Conservation (phyloP, 2,329 filamentous ascomycete species). For the Chaetomiaceae sp. region DNA sequence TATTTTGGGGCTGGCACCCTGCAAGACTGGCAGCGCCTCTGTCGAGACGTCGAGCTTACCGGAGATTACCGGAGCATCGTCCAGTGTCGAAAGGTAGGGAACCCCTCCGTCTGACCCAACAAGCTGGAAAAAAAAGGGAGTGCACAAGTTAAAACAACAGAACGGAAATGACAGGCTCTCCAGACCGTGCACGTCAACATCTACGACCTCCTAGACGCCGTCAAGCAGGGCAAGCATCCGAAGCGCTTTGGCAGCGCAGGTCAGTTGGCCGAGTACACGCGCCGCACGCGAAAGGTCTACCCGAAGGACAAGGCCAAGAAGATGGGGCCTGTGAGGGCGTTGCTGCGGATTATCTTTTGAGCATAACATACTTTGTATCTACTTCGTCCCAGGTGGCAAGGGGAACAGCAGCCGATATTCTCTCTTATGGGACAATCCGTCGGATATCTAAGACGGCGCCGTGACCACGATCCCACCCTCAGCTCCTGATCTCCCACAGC, state of each 20-base stretch:
- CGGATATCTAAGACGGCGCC: slow-evolving; percentile 11
- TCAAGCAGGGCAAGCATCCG: slow-evolving; percentile 26
- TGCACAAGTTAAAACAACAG: not conserved
- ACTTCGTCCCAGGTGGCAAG: not conserved
- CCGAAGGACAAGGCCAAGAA: slow-evolving; percentile 42
- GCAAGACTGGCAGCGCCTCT: slow-evolving; percentile 42
- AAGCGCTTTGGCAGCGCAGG: slow-evolving; percentile 32
- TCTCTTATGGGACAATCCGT: not conserved
- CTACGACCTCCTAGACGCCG: slow-evolving; percentile 41
- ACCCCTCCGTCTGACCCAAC: not conserved
- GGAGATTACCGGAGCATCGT: slow-evolving; percentile 39
- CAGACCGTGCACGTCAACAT: slow-evolving; percentile 46
- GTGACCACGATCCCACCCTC: too few species aligned
- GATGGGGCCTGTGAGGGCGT: slow-evolving; percentile 36
- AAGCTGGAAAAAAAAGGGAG: not conserved
- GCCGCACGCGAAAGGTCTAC: slow-evolving; percentile 36
- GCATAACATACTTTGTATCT: not conserved
- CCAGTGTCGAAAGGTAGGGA: slow-evolving; percentile 43
- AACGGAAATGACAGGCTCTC: slow-evolving; percentile 34
- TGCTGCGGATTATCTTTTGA: slow-evolving; percentile 35
- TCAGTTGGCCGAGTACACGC: slow-evolving; percentile 37
- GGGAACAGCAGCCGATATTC: not conserved
- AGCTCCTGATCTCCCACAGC: slow-evolving; percentile 81
- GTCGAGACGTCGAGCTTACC: slow-evolving; percentile 40
- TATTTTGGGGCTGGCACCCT: slow-evolving; percentile 35